These are phyloP conservation scores for Panicum hallii DNA, from an alignment of 202 grass and related monocot genomes.

Conservation along the genomic window DNA sequence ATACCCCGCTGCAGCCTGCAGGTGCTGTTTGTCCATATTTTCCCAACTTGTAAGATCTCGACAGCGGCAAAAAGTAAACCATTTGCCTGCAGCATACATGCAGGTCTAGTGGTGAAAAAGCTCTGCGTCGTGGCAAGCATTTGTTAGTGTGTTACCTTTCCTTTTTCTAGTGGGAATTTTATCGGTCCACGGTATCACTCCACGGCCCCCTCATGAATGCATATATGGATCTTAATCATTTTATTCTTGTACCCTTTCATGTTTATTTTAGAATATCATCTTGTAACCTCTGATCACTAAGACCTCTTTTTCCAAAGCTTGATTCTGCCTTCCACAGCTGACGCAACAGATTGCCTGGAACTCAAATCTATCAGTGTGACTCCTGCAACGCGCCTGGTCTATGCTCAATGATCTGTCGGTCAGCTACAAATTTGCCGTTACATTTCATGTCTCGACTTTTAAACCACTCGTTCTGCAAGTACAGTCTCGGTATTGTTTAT, in stretches of 20 bases:
- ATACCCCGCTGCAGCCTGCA: background rate
- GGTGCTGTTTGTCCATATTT: conserved; percentile 24
- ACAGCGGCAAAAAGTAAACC: background rate
- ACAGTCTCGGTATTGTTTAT: background rate
- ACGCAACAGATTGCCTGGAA: background rate
- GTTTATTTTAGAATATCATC: too few species aligned
- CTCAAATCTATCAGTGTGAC: background rate
- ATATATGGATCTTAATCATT: conserved; percentile 41
- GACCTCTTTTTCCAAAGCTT: background rate
- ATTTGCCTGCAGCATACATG: background rate
- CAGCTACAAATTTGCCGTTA: background rate
- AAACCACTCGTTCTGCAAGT: background rate
- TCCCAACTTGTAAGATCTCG: conserved; percentile 27
- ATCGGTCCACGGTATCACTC: background rate
- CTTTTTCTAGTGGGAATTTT: conserved; percentile 44
- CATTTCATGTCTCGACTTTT: background rate
- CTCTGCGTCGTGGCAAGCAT: conserved; percentile 38
- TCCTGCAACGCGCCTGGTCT: background rate
- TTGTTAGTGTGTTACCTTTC: conserved; percentile 26
- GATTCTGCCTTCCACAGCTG: background rate
- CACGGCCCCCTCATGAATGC: conserved; percentile 6
- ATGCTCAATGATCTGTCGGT: background rate
- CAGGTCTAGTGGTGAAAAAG: conserved; percentile 18
- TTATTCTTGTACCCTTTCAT: conserved; percentile 23
- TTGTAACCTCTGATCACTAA: conserved; percentile 1